These are phyloP conservation scores for Rubus idaeus DNA, from an alignment of 306 rosid species.

Conservation along the genomic window DNA sequence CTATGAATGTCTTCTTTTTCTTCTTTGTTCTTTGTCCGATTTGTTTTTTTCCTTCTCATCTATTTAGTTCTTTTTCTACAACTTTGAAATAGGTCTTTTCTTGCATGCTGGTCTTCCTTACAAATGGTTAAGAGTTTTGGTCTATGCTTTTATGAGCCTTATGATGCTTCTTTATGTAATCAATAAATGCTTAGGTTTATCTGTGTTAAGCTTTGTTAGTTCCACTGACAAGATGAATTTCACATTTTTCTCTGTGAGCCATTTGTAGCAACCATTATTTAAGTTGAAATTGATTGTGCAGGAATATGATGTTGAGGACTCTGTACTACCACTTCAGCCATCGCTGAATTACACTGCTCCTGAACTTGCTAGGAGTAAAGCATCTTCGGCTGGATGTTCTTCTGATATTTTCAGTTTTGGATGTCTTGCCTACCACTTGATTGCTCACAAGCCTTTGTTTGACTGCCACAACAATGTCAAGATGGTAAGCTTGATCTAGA, in stretches of 20 bases:
- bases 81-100: slow-evolving; percentile 5
- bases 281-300: slow-evolving; percentile 33
- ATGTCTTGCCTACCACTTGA: slow-evolving; percentile 90
- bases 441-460: slow-evolving; percentile 80
- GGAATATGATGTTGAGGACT: slow-evolving; percentile 98
- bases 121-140: not conserved
- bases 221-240: not conserved
- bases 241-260: not conserved
- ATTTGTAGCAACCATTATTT: slow-evolving; percentile 1
- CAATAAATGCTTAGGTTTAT: not conserved
- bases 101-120: not conserved
- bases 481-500: slow-evolving; percentile 59
- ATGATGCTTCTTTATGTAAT: slow-evolving; percentile 12
- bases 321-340: slow-evolving; percentile 88
- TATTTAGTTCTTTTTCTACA: not conserved
- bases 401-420: slow-evolving; percentile 98
- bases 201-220: not conserved
- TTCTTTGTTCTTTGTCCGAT: not conserved
- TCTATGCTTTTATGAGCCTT: not conserved
- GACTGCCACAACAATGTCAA: slow-evolving; percentile 91
- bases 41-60: not conserved
- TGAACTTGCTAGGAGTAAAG: slow-evolving; percentile 72
- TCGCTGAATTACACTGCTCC: slow-evolving; percentile 94
- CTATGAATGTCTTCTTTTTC: not conserved
- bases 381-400: slow-evolving; percentile 52